A percentile compares a stretch with the other conserved stretches of the same genome.
These are phyloP conservation scores for Psilocybe subaeruginosa DNA, from an alignment of 768 basidiomycete species.

Conservation along the genomic window DNA sequence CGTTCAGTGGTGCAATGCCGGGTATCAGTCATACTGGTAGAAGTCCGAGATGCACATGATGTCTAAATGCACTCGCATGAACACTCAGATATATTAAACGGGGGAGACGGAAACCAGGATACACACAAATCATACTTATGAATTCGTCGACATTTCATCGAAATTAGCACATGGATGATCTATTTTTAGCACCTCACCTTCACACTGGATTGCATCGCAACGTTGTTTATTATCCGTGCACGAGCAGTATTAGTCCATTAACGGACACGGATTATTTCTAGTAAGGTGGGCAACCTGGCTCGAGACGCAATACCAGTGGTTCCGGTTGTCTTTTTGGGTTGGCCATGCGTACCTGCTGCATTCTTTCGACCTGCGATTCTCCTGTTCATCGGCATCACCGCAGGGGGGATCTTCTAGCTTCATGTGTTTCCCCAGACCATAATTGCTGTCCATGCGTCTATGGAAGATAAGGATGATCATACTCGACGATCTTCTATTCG, in stretches of 20 bases:
- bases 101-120: not conserved
- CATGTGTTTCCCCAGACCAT: conserved; percentile 9
- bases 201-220: conserved; percentile 9
- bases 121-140: no score
- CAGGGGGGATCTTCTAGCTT: conserved; percentile 4
- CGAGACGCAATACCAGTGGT: not conserved
- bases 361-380: conserved; percentile 4
- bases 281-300: not conserved
- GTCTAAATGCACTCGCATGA: not conserved
- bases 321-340: conserved; percentile 5
- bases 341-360: conserved; percentile 14
- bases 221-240: not conserved
- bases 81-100: not conserved
- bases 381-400: conserved; percentile 3
- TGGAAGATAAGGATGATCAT: conserved; percentile 19
- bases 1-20: not conserved
- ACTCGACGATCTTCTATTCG: not conserved
- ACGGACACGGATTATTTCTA: conserved; percentile 17
- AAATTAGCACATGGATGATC: conserved; percentile 7
- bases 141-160: not conserved
- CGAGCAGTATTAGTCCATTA: conserved; percentile 11
- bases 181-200: conserved; percentile 19
- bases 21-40: not conserved
- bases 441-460: conserved; percentile 13
- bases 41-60: not conserved